Conservation (phyloP, 1,284 basidiomycete species). For the Ustilago trichophora region DNA sequence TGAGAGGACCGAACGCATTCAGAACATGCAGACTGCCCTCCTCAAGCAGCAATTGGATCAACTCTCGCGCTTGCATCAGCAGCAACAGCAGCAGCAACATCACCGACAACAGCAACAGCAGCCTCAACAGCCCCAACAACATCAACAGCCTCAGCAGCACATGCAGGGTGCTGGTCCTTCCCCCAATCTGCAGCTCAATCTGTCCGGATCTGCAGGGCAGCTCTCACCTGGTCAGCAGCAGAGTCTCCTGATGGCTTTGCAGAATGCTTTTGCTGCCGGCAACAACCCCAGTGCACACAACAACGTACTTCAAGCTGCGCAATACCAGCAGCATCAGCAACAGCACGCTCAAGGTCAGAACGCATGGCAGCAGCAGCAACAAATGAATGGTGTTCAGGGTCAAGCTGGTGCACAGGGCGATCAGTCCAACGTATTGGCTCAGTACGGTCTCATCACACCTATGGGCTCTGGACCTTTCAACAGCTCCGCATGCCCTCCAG, state of each 20-base stretch:
- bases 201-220: slow-evolving; percentile 19
- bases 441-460: slow-evolving; percentile 61
- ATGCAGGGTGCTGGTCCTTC: too few species aligned
- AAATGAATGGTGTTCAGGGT: slow-evolving; percentile 5
- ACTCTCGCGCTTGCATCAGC: slow-evolving; percentile 38
- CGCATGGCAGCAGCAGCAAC: slow-evolving; percentile 19
- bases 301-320: slow-evolving; percentile 33
- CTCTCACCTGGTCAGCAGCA: slow-evolving; percentile 43
- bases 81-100: slow-evolving; percentile 9
- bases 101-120: slow-evolving; percentile 11
- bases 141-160: slow-evolving; percentile 11
- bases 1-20: slow-evolving; percentile 52
- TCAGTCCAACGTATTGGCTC: slow-evolving; percentile 37
- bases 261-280: slow-evolving; percentile 40
- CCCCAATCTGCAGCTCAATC: slow-evolving; percentile 24
- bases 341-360: slow-evolving; percentile 9
- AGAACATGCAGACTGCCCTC: slow-evolving; percentile 56
- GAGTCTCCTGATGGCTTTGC: slow-evolving; percentile 34
- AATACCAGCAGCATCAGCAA: slow-evolving; percentile 26
- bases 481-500: slow-evolving; percentile 32
- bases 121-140: slow-evolving; percentile 5
- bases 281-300: slow-evolving; percentile 40
- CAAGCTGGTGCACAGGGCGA: slow-evolving; percentile 7
- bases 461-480: slow-evolving; percentile 53
- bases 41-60: slow-evolving; percentile 58